A percentile compares a stretch with the other conserved stretches of the same genome.
Conservation (phyloP, 345 rosid genomes). For the Euphorbia tirucalli region DNA sequence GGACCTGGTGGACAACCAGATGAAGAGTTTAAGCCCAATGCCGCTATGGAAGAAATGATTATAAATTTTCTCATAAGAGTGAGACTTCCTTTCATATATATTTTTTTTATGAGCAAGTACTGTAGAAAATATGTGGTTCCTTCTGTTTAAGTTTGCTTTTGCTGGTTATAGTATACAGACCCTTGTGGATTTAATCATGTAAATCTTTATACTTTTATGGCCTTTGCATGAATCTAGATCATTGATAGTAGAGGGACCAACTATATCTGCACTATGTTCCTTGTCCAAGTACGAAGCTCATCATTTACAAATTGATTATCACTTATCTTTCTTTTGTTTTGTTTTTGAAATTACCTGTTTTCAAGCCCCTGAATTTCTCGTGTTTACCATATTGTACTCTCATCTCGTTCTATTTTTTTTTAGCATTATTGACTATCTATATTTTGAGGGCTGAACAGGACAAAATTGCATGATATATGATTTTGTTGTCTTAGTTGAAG, state of each 20-base stretch:
- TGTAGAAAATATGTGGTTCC: conserved; percentile 6
- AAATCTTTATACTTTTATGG: not conserved
- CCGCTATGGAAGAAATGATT: conserved; percentile 99
- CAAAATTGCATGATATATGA: not conserved
- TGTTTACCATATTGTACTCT: not conserved
- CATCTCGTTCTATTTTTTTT: not conserved
- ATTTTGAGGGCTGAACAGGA: not conserved
- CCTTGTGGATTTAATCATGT: not conserved
- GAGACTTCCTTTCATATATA: conserved; percentile 37
- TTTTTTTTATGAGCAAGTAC: conserved; percentile 8
- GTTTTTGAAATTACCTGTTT: not conserved
- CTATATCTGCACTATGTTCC: not conserved
- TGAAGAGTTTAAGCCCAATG: conserved; percentile 98
- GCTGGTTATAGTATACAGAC: not conserved
- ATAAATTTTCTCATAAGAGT: conserved; percentile 96
- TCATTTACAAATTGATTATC: not conserved
- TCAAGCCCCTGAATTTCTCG: not conserved
- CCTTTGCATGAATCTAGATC: not conserved
- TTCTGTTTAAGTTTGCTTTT: not conserved
- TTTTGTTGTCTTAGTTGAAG: not conserved
- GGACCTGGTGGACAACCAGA: conserved; percentile 96
- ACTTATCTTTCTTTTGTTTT: not conserved
- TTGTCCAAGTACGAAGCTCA: not conserved
- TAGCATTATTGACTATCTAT: not conserved
- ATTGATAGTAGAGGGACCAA: not conserved